Percentiles rank a stretch among this genome's conserved stretches.
These are phyloP conservation scores for Botryosphaeria dothidea DNA, from an alignment of 2,329 filamentous ascomycete species.

Conservation along the genomic window DNA sequence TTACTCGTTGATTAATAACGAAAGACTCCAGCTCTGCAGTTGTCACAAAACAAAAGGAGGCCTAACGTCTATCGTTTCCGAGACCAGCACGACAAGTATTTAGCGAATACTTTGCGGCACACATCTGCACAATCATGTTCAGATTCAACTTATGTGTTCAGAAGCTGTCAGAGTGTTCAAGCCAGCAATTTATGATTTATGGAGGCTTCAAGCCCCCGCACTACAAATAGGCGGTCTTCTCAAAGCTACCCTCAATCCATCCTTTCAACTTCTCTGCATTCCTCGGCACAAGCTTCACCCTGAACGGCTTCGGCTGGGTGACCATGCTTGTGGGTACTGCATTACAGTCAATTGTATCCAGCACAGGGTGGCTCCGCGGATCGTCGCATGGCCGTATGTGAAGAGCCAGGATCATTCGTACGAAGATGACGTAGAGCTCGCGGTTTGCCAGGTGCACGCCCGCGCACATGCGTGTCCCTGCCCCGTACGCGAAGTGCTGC, in stretches of 20 bases:
- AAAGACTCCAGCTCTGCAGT: too few relatives aligned
- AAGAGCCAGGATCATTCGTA: constrained; percentile 62
- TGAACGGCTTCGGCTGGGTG: constrained; percentile 64
- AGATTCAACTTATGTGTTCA: too few relatives aligned
- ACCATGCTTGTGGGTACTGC: constrained; percentile 59
- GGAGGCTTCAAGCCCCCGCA: too few relatives aligned
- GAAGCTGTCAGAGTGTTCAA: too few relatives aligned
- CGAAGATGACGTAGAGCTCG: constrained; percentile 62
- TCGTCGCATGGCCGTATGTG: constrained; percentile 53
- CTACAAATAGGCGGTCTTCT: constrained; percentile 52
- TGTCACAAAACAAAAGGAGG: too few relatives aligned
- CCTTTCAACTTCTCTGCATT: constrained; percentile 46
- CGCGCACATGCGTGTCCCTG: constrained; percentile 64
- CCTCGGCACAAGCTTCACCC: constrained; percentile 56
- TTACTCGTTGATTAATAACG: too few relatives aligned
- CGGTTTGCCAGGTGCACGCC: constrained; percentile 65
- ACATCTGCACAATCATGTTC: too few relatives aligned
- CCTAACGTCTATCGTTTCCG: too few relatives aligned
- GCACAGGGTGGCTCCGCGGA: constrained; percentile 50
- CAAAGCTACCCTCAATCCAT: constrained; percentile 58
- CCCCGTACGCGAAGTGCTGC: constrained; percentile 64
- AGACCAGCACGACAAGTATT: too few relatives aligned
- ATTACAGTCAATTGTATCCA: constrained; percentile 61
- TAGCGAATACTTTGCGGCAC: too few relatives aligned
- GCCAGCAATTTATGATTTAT: too few relatives aligned